Base-by-base conservation (phyloP, 495 filamentous ascomycete species). In the Friedmanniomyces simplex region DNA sequence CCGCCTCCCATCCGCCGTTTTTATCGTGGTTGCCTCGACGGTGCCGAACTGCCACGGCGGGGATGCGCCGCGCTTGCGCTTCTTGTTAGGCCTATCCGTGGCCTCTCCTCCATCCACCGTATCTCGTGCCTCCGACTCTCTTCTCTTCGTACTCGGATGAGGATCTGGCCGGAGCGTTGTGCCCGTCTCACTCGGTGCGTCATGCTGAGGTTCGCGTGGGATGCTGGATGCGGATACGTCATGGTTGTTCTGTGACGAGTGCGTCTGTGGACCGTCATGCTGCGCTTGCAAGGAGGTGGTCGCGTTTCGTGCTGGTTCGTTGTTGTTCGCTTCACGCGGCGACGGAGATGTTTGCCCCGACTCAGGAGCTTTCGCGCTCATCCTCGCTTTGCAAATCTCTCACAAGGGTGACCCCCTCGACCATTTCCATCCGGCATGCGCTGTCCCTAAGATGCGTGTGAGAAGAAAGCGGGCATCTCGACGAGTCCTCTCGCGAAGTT, bases 1-100 rank as follows among this genome's bases (percentile, higher is more conserved):
- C 28, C 61, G 52, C 26, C 61, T 52, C 0, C 61, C 61, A 45
- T 64, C 61, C 21, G 53, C 57, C 3, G 54, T 57, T 57, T 64
- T 64, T 4, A 60, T 6, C 11, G 58, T 57, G 24, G 28, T 54
- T 2, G n/a, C 25, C 30, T 60, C 46, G 2, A 55, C 61, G 1
- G 49, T 57, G 16, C 51, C 51, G 28, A 64, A 64, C 30, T 56
- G 52, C 61, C 61, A 64, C 11, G 61, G 61, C 21, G 71, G 70
- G 13, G 79, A 78, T 11, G 22, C 77, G 56, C 72, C 76, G 50
- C 90, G 76, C 69, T 88, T 85, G 62, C 86, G 83, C 66, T 82
- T 83, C 71, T 93, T 95, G 12, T 77, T 75, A 50, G 86, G 86
- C 53, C 79, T 73, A 45, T 63, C 60, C 13, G 25, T 45, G 14